Base-by-base conservation (phyloP, 164 flowering plant species). In the Liquidambar formosana region DNA sequence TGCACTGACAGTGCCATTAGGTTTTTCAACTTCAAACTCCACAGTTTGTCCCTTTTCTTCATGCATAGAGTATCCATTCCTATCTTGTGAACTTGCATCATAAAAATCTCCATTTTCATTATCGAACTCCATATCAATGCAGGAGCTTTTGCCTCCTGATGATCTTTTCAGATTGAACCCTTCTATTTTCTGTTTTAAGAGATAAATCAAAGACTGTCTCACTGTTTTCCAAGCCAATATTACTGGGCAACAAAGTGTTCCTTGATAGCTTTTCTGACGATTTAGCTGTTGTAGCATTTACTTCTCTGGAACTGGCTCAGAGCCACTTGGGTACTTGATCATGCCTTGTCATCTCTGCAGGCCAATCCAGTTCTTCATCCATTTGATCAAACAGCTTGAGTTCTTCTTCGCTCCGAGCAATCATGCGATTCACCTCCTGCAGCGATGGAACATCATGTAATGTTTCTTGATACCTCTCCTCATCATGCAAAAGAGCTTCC, bases 321-420 rank as follows among this genome's bases (percentile, higher is more conserved):
- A 93, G 95, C 99, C 99, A 96, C 66, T 85, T 82, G n/a, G 99
- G 99, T 46, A 96, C 91, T 75, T 88, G 88, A 25, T 93, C 90
- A 76, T 86, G 87, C 71, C 82, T 77, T 2, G 88, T 86, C 95
- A 89, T 89, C 71, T 93, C 98, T 61, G 82, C 99, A 9, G 76
- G 69, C 98, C 98, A 93, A 71, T 88, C 93, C 63, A 89, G 66
- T 57, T 96, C 98, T 77, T 96, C 98, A 80, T 96, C 99, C 98
- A 96, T 96, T 71, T 90, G 98, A 78, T 96, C 96, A 84, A 93
- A 96, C 60, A 91, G 75, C 57, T 92, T 97, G 63, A 92, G 90
- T 75, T 96, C 99, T 68, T 89, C 97, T 71, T 96, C 88, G 73
- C 95, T 90, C 67, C 99, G 83, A 25, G 99, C 97, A 79, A 93